phyloP scores from a whole-genome alignment of 352 stramenopile species.

The Phytophthora constricta region DNA sequence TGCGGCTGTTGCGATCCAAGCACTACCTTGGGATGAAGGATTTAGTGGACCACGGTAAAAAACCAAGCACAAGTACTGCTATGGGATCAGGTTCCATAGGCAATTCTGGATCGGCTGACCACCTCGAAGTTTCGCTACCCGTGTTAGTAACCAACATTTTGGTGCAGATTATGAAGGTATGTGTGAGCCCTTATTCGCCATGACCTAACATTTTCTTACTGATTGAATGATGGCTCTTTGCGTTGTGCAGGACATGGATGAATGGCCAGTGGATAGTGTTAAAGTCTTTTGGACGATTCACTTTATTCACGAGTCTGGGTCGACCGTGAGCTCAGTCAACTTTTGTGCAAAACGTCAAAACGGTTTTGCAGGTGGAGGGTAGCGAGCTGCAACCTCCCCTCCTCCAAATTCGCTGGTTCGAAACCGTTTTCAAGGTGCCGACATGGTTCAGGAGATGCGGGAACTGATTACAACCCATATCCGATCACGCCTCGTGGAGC shows the following conservation, averaged over 20 bases:
- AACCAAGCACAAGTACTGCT: constrained; percentile 20
- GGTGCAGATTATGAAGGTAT: constrained; percentile 69
- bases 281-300: constrained; percentile 90
- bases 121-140: constrained; percentile 64
- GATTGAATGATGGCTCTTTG: neutral
- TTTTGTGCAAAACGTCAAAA: constrained; percentile 87
- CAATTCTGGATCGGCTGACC: constrained; percentile 34
- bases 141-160: constrained; percentile 80
- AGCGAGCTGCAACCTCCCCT: constrained; percentile 13
- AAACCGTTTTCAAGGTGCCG: constrained; percentile 49
- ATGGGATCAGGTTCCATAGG: constrained; percentile 29
- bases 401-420: constrained; percentile 41
- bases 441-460: constrained; percentile 55
- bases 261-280: constrained; percentile 82
- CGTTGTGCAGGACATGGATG: constrained; percentile 41
- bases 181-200: neutral
- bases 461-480: constrained; percentile 79
- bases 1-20: constrained; percentile 83
- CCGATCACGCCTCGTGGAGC: constrained; percentile 58
- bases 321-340: constrained; percentile 78
- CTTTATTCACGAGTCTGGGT: constrained; percentile 84
- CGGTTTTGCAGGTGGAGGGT: constrained; percentile 45
- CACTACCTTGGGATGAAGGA: constrained; percentile 70
- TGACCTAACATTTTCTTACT: neutral
- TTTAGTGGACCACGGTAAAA: constrained; percentile 37